Evolutionary conservation across 2,329 filamentous ascomycete genomes (phyloP).

Genomic region (Atkinsonella texensis): DNA sequence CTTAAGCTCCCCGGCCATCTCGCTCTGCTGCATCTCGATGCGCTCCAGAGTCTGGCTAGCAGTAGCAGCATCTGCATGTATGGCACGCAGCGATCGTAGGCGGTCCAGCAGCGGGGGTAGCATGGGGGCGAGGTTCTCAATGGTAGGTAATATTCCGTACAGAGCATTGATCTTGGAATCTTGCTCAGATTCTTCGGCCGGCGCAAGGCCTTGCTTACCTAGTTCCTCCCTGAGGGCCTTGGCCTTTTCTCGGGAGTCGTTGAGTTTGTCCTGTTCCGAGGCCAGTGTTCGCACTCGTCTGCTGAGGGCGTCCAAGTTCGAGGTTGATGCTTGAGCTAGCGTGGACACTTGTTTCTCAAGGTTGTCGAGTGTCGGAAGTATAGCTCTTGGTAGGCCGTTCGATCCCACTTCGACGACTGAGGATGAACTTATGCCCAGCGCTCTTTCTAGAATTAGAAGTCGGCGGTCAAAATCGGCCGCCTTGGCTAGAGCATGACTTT

Average conservation of each 20-base stretch:
- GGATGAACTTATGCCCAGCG: conserved; percentile 65
- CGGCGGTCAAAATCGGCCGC: conserved; percentile 81
- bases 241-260: conserved; percentile 51
- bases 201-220: conserved; percentile 30
- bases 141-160: conserved; percentile 77
- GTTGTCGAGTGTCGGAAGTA: conserved; percentile 70
- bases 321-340: conserved; percentile 59
- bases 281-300: conserved; percentile 58
- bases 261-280: conserved; percentile 59
- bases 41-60: conserved; percentile 67
- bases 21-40: conserved; percentile 67
- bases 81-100: conserved; percentile 66
- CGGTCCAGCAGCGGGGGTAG: conserved; percentile 78
- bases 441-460: conserved; percentile 65
- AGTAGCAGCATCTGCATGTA: conserved; percentile 77
- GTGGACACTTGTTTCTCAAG: conserved; percentile 72
- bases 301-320: conserved; percentile 60
- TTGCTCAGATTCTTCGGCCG: conserved; percentile 52
- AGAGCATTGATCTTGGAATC: conserved; percentile 81
- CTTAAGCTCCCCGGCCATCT: conserved; percentile 73
- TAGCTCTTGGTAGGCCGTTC: conserved; percentile 48
- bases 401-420: conserved; percentile 50
- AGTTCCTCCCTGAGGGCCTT: conserved; percentile 50
- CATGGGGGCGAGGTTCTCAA: conserved; percentile 74
- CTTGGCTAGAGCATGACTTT: conserved; percentile 62